Conservation (phyloP, 208 protist species). For the Trypanosoma lewisi region DNA sequence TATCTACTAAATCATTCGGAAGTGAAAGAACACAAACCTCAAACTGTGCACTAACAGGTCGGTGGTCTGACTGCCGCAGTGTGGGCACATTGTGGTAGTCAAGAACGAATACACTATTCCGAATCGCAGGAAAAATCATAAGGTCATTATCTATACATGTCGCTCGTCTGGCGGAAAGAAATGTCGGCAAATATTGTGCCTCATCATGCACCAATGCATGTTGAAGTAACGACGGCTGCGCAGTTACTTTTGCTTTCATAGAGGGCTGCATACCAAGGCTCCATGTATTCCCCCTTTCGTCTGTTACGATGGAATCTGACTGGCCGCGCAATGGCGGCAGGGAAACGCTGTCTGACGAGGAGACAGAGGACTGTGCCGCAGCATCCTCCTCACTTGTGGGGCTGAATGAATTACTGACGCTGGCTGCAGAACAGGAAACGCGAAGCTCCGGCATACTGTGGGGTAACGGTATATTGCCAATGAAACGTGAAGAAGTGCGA, state of each 20-base stretch:
- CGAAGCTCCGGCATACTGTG: background rate
- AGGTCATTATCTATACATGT: slow-evolving; percentile 22
- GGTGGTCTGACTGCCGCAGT: slow-evolving; percentile 69
- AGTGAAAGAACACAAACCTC: slow-evolving; percentile 55
- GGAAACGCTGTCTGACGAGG: no score
- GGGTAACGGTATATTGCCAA: background rate
- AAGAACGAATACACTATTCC: slow-evolving; percentile 42
- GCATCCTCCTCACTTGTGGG: background rate
- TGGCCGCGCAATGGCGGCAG: no score
- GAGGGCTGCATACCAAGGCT: no score
- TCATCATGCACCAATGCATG: background rate
- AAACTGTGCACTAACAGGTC: slow-evolving; percentile 69
- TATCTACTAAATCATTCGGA: slow-evolving; percentile 32
- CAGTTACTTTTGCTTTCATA: background rate
- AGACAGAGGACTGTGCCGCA: background rate
- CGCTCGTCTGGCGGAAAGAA: slow-evolving; percentile 29
- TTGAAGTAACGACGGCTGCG: background rate
- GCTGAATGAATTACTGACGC: background rate
- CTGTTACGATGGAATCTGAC: no score
- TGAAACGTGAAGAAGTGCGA: background rate
- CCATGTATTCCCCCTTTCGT: no score
- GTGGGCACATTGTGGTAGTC: slow-evolving; percentile 44
- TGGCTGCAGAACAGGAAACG: background rate
- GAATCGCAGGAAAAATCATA: slow-evolving; percentile 41
- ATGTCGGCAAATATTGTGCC: slow-evolving; percentile 24